phyloP scores from a whole-genome alignment of 148 eudicot genomes.

The Spergularia marina region DNA sequence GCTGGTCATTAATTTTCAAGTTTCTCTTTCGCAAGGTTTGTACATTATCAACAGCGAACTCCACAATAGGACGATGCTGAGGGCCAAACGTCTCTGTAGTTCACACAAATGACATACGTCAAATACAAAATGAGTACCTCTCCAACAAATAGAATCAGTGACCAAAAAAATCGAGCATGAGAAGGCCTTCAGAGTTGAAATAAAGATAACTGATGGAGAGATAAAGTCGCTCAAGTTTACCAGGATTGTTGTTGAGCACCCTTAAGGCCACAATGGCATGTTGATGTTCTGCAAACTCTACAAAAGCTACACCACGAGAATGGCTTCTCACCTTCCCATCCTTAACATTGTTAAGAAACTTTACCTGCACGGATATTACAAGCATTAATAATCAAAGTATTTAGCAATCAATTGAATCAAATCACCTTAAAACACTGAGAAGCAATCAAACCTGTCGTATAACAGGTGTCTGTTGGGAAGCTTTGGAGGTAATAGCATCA shows the following conservation, averaged over 20 bases:
- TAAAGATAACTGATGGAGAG: conserved; percentile 10
- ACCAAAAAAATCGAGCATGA: background rate
- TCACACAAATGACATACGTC: background rate
- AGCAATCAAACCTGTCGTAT: conserved; percentile 66
- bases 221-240: conserved; percentile 34
- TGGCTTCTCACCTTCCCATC: conserved; percentile 57
- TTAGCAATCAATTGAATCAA: conserved; percentile 5
- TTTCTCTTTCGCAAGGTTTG: conserved; percentile 60
- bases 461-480: conserved; percentile 77
- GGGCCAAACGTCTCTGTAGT: conserved; percentile 68
- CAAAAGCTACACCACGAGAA: conserved; percentile 95
- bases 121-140: conserved; percentile 4
- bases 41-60: conserved; percentile 87
- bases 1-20: conserved; percentile 42
- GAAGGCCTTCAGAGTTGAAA: background rate
- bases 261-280: conserved; percentile 95
- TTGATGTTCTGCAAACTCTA: conserved; percentile 89
- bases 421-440: conserved; percentile 11
- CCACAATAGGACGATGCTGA: conserved; percentile 93
- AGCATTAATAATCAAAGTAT: background rate
- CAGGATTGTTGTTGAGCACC: conserved; percentile 97
- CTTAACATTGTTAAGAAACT: conserved; percentile 65
- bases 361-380: conserved; percentile 50
- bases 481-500: conserved; percentile 84
- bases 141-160: too few relatives aligned